Base-by-base conservation (phyloP, 306 rosid genomes). In the Quercus gilva region DNA sequence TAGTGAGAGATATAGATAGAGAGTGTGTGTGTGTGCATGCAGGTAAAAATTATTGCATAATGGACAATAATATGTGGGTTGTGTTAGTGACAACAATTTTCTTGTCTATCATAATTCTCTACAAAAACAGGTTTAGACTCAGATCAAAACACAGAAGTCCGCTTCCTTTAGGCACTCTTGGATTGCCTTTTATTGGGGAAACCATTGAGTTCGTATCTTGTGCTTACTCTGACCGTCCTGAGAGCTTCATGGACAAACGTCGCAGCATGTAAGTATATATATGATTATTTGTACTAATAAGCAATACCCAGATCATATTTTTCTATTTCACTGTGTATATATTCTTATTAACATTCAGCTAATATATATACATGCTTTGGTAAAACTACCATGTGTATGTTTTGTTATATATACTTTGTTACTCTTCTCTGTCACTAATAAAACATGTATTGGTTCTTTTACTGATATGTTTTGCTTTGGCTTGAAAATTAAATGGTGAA, bases 201-300 rank as follows among this genome's bases (percentile, higher is more conserved):
- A 95, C 99, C 82, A 29, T 95, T 11, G 89, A 90, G 84, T 93
- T 91, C 69, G 84, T 95, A 68, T 80, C 98, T 60, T 89, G 86
- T 76, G 98, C 99, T 83, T 93, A 92, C 84, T 91, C 99, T 69
- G 96, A 95, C 84, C 90, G 81, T 84, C 99, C 98, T 4, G 99
- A 93, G 76, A 85, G 83, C 85, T 95, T 95, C 90, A 89, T 93
- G 90, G 84, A 93, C 76, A 88, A 89, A 84, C 89, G 98, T 25
- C 88, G 94, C 8, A 74, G 31, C 83, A 69, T 76, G 99, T 92
- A 85, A 88, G 94, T 81, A 15, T 41, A 41, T 41, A 41, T 41
- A 41, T 43, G 23, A 8, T 45, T 55, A 35, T 23, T 25, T 18
- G 53, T 49, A 49, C 53, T 65, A 60, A 21, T 26, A 21, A 63